phyloP scores from a whole-genome alignment of 179 eudicot species.

The Beta lomatogona region DNA sequence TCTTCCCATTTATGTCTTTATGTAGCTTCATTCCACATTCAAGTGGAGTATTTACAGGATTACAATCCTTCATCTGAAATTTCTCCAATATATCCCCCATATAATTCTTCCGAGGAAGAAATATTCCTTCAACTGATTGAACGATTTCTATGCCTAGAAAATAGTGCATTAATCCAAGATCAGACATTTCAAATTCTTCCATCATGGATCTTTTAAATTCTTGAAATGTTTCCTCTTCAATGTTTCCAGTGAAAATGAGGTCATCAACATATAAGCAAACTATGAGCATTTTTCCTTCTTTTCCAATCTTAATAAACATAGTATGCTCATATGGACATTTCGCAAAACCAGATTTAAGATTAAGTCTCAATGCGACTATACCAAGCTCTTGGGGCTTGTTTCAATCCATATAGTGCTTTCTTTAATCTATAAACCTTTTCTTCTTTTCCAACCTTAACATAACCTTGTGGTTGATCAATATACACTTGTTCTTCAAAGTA shows the following conservation, averaged over 20 bases:
- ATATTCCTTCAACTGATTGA: slow-evolving; percentile 3
- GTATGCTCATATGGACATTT: neutral
- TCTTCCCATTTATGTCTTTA: slow-evolving; percentile 22
- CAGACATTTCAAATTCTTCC: neutral
- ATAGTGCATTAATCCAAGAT: slow-evolving; percentile 17
- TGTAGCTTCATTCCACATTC: slow-evolving; percentile 8
- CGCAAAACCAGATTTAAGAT: neutral
- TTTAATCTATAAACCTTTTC: neutral
- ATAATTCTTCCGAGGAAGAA: slow-evolving; percentile 5
- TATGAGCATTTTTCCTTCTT: neutral
- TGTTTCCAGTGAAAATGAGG: neutral
- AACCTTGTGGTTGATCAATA: neutral
- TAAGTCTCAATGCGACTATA: neutral
- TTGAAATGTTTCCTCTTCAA: neutral
- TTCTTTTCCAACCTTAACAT: neutral
- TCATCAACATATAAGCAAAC: neutral
- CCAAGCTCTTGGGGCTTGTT: slow-evolving; percentile 8
- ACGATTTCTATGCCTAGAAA: neutral
- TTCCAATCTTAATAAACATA: neutral
- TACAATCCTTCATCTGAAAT: slow-evolving; percentile 5
- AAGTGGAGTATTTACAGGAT: neutral
- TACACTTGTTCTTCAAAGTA: neutral
- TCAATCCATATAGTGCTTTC: neutral
- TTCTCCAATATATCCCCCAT: slow-evolving; percentile 3
- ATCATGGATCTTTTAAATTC: neutral